Base-by-base conservation (phyloP, 2,329 filamentous ascomycete species). In the Dryadomyces quercus-mongolicae region DNA sequence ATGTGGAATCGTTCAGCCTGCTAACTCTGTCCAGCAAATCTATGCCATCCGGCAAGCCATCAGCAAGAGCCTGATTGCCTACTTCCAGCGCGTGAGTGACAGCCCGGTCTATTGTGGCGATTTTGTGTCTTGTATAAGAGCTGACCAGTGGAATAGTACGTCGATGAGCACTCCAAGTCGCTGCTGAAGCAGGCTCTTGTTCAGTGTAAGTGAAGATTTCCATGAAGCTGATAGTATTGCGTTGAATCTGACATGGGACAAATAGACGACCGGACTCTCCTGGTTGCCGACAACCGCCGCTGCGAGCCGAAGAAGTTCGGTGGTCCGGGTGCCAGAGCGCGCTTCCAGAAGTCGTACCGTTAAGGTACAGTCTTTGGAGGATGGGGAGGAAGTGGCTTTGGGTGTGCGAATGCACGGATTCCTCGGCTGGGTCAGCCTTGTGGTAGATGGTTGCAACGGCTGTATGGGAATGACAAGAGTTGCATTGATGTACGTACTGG, bases 121-220 rank as follows among this genome's bases (percentile, higher is more conserved):
- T 31, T 31, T 31, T 34, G 36, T 49, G 49, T 49, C 52, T 49
- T 31, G 13, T 8, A 18, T 46, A 86, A 90, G 75, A 96, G 96
- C 86, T 97, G 96, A 87, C 92, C 96, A 2, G 15, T 15, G 25
- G 25, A 8, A 8, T 15, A 98, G 84, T 98, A 85, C 80, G 89
- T 97, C 76, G 93, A 98, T 72, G 93, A 98, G 87, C 91, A 97
- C 87, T 89, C 87, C 80, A 98, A 98, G 88, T 96, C 97, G 85
- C 82, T 90, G 77, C 84, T 98, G 71, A 98, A 97, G 89, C 86
- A 92, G 78, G 88, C 88, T 65, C 85, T 98, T 66, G 88, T 92
- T 70, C 84, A 90, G 74, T 98, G 57, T 59, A 56, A 58, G 58
- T 51, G 38, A 2, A 20, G 13, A 42, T 31, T 15, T 8, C 7